Base-by-base conservation (phyloP, 306 rosid genomes). In the Prunus salicina region DNA sequence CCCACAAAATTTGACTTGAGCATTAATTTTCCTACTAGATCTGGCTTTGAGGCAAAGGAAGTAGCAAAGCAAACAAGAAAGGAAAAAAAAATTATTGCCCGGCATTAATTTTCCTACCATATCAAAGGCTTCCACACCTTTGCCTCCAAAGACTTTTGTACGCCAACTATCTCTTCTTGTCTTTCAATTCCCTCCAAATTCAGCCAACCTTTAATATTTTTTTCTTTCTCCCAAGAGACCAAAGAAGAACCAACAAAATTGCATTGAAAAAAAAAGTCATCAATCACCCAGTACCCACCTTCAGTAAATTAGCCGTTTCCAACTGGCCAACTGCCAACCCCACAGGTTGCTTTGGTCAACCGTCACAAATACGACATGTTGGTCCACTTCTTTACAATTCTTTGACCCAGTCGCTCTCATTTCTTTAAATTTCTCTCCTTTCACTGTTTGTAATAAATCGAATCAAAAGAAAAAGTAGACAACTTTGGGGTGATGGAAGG, bases 321-420 rank as follows among this genome's bases (percentile, higher is more conserved):
- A 78, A 74, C 83, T 49, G 55, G 86, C 77, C 77, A 83, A 83
- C 85, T 28, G 43, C 76, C 81, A 49, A 71, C 45, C 63, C 81
- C 8, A 38, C 27, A 68, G 18, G 43, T 56, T 53, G 19, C 74
- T 80, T 81, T 80, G 74, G 97, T 93, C 97, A 93, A 90, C 93
- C 89, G 87, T 90, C 75, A 78, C 14, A 58, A 69, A 83, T 79
- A 87, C 88, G 90, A 90, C 91, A 86, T 82, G 74, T 75, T 83
- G 89, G 83, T 85, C 91, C 88, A 81, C 90, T 86, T 83, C 77
- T 84, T 83, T 85, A 84, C 79, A 84, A 65, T 89, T 88, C 77
- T 91, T 90, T 93, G 93, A 93, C 98, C 76, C 72, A 19, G 83
- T 78, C 88, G 76, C 77, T 83, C 81, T 84, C 88, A 43, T 72